phyloP scores from a whole-genome alignment of 371 early-diverging fungal genomes.

The Apophysomyces trapeziformis region DNA sequence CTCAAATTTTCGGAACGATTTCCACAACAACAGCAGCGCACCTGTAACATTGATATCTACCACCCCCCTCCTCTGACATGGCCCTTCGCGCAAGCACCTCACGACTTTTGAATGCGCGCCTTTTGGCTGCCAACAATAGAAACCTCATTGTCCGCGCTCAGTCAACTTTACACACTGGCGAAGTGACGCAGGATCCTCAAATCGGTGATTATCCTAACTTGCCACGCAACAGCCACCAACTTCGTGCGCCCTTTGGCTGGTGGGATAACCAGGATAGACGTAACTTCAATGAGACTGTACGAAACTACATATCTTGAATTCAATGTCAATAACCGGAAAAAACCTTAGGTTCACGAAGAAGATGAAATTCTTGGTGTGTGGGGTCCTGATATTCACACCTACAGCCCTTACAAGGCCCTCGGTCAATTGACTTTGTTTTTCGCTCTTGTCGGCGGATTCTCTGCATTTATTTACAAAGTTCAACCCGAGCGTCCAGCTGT shows the following conservation, averaged over 20 bases:
- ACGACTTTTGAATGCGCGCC: constrained; percentile 45
- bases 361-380: constrained; percentile 67
- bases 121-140: constrained; percentile 31
- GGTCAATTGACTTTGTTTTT: constrained; percentile 51
- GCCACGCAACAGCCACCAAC: constrained; percentile 62
- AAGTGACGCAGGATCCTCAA: constrained; percentile 61
- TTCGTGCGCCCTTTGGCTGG: constrained; percentile 63
- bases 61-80: constrained; percentile 20
- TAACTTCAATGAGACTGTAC: constrained; percentile 70
- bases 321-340: background rate
- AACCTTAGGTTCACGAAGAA: constrained; percentile 61
- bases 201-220: constrained; percentile 71
- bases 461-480: constrained; percentile 50
- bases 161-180: constrained; percentile 52
- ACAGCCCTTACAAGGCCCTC: constrained; percentile 59
- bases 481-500: constrained; percentile 53
- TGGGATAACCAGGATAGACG: constrained; percentile 68
- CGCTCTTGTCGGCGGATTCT: constrained; percentile 43
- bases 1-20: too few species aligned
- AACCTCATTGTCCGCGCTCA: constrained; percentile 44
- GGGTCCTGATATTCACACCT: constrained; percentile 66
- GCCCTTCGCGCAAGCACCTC: constrained; percentile 45
- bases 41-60: background rate
- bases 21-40: too few species aligned
- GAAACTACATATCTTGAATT: background rate